Evolutionary conservation across 2,329 filamentous ascomycete species (phyloP), one percentile per base, ranked within the genome.

Genomic region (Beauveria varroae): DNA sequence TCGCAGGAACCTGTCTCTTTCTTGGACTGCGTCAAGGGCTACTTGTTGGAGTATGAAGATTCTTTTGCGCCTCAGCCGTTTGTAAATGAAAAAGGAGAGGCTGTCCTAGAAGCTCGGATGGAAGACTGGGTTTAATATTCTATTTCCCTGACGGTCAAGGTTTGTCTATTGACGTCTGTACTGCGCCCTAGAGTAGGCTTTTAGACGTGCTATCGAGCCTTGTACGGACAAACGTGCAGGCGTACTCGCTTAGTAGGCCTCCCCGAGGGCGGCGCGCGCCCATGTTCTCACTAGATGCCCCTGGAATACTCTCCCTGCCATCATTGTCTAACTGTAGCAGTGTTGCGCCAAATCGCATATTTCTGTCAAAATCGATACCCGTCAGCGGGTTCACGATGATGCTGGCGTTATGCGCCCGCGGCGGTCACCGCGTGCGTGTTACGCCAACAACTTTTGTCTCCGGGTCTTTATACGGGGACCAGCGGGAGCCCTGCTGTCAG

Each of bases 241-340:
- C 24, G 18, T 22, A 49, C 46, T 12, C 22, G 8, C 46, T 49
- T 18, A 49, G 46, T n/a, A n/a, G 46, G 46, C 24, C 46, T 24
- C 46, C 28, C 16, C 22, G 1, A 24, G n/a, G 12, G 7, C 22
- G 46, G 24, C 14, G 22, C 47, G 47, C 26, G 54, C 54, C 43
- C 20, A 57, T 34, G 44, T 57, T 57, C 53, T 56, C 40, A 56
- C 53, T 22, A 46, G 53, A 14, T 56, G 16, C 40, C 53, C 40
- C 41, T 56, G n/a, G 28, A 49, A 49, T 57, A 57, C 55, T 49
- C 28, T 57, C 20, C 44, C 43, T 49, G 28, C 14, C 26, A 40
- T 49, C 28, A 49, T 57, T 43, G 43, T 57, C 54, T 10, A 57
- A 24, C 54, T 57, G 12, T 37, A 57, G 54, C 10, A 57, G 55